Percentiles rank a stretch among this genome's conserved stretches.
These are phyloP conservation scores for Psilocybe sp. DNA, from an alignment of 768 basidiomycete genomes.

Conservation along the genomic window DNA sequence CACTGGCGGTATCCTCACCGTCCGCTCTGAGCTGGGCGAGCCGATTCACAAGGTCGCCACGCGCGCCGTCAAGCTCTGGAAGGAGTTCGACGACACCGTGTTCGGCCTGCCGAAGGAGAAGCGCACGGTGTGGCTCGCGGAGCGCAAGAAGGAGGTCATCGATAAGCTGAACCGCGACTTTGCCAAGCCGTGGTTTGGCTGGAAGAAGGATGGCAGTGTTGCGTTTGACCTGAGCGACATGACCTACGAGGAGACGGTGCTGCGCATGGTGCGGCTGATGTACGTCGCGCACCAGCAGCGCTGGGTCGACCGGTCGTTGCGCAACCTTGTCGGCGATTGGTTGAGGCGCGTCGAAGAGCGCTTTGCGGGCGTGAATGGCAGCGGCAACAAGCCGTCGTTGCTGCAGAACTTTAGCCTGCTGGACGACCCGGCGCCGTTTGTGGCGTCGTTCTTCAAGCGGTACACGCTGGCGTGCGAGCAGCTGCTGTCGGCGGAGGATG, in stretches of 20 bases:
- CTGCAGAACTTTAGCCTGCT: constrained; percentile 81
- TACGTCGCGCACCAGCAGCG: constrained; percentile 88
- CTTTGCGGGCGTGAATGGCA: constrained; percentile 85
- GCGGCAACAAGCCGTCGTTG: constrained; percentile 74
- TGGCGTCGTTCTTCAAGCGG: constrained; percentile 78
- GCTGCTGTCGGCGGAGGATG: constrained; percentile 89
- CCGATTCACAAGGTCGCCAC: constrained; percentile 99
- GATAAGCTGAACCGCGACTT: constrained; percentile 92
- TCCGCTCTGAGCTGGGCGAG: constrained; percentile 96
- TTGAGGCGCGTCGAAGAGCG: constrained; percentile 92
- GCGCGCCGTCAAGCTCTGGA: constrained; percentile 96
- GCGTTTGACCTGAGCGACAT: constrained; percentile 90
- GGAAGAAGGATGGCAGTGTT: constrained; percentile 88
- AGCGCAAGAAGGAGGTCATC: constrained; percentile 88
- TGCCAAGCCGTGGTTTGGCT: constrained; percentile 95
- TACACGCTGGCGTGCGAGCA: constrained; percentile 84
- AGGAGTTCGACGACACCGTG: constrained; percentile 95
- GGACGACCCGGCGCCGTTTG: constrained; percentile 76
- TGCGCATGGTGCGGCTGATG: constrained; percentile 92
- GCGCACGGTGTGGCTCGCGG: constrained; percentile 80
- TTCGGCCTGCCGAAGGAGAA: constrained; percentile 97
- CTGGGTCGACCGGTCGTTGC: constrained; percentile 89
- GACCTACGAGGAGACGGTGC: constrained; percentile 96
- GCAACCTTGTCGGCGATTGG: constrained; percentile 97
- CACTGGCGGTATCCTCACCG: constrained; percentile 94